phyloP scores from a whole-genome alignment of 2,329 filamentous ascomycete genomes.

The Trematosphaeria pertusa region DNA sequence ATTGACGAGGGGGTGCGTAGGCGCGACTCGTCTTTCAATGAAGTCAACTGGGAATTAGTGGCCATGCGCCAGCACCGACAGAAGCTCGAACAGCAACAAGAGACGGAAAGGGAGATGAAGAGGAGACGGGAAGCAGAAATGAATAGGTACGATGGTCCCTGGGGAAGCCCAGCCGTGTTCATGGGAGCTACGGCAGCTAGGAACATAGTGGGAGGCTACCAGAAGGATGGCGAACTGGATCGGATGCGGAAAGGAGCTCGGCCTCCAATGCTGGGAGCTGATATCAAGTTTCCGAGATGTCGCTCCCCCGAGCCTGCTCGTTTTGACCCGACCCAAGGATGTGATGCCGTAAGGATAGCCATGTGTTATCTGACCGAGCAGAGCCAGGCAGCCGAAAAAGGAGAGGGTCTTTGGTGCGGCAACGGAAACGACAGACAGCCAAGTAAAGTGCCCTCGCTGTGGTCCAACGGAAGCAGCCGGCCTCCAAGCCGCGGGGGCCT shows the following conservation, averaged over 20 bases:
- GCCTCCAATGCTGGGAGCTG: conserved; percentile 87
- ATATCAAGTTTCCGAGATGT: conserved; percentile 82
- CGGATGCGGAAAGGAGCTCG: conserved; percentile 65
- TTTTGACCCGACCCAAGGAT: conserved; percentile 76
- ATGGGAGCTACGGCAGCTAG: conserved; percentile 31
- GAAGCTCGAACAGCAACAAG: conserved; percentile 61
- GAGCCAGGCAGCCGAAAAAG: conserved; percentile 50
- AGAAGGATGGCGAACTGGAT: conserved; percentile 54
- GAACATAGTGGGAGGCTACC: conserved; percentile 32
- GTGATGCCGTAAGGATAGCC: conserved; percentile 56
- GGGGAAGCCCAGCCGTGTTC: conserved; percentile 48
- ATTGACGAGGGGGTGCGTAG: conserved; percentile 35
- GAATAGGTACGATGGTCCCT: conserved; percentile 40
- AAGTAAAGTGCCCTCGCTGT: conserved; percentile 42
- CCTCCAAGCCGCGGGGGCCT: conserved; percentile 67
- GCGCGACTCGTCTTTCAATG: conserved; percentile 69
- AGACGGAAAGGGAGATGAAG: conserved; percentile 29
- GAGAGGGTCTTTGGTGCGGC: conserved; percentile 68
- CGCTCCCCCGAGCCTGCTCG: conserved; percentile 83
- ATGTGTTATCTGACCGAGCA: conserved; percentile 60
- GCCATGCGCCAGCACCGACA: conserved; percentile 82
- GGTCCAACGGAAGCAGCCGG: conserved; percentile 48
- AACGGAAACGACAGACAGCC: conserved; percentile 37
- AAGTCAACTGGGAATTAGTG: conserved; percentile 75
- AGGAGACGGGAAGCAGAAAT: conserved; percentile 48